Base-by-base conservation (phyloP, 495 filamentous ascomycete genomes). In the Talaromyces trachyspermus region DNA sequence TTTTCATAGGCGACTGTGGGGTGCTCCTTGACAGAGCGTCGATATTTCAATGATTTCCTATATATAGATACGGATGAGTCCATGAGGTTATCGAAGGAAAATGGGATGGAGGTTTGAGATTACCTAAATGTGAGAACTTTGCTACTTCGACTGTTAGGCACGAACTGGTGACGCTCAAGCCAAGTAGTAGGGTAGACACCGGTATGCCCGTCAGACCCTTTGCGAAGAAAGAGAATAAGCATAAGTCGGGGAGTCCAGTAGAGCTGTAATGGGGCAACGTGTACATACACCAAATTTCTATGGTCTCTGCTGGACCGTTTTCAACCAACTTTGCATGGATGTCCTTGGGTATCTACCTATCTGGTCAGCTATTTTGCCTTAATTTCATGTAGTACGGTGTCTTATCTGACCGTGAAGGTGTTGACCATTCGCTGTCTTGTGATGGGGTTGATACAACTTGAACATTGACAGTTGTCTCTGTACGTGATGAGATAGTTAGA, bases 391-490 rank as follows among this genome's bases (percentile, higher is more conserved):
- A 23, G 19, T 17, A 54, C 27, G 48, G 64, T n/a, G 61, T 19
- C 55, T 38, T 26, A 20, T 25, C 70, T 52, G 70, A 85, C 83
- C 48, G 62, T 63, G 54, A 89, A 90, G 0, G 82, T 89, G 55
- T 91, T 74, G 29, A 84, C 70, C 22, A 75, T 74, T 25, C 87
- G 73, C 62, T 95, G 89, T 59, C 64, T 79, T 11, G 89, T 95
- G 43, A 84, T 79, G 49, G 78, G 80, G 58, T 95, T 81, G 8
- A 88, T 71, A 60, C 89, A 95, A 40, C 68, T 59, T 0, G 59
- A 48, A 56, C 89, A 95, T 41, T 80, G 85, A 57, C 89, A 95
- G 56, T 89, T 86, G 46, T 95, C 89, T 54, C 89, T 90, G 24
- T 23, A 33, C 10, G 27, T 17, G 9, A 24, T 11, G 30, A 14